phyloP scores from a whole-genome alignment of 2,329 filamentous ascomycete species.

The Allantophomopsis cytisporea region DNA sequence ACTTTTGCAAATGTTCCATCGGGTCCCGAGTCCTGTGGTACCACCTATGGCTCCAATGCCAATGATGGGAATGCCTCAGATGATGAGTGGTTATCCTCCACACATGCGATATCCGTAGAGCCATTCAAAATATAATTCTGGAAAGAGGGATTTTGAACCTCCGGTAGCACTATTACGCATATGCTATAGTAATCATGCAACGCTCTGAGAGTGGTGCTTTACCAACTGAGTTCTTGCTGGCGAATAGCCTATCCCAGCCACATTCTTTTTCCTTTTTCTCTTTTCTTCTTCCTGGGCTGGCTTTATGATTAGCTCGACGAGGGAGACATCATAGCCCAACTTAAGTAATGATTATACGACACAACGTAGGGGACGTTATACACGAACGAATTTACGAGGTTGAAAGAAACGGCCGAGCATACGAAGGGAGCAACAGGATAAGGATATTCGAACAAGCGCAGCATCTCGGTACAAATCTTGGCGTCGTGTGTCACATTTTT shows the following conservation, averaged over 20 bases:
- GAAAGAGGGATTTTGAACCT: too few species aligned
- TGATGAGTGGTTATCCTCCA: constrained; percentile 4
- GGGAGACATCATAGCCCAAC: neutral
- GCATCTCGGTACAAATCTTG: too few species aligned
- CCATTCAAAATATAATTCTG: neutral
- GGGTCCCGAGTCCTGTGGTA: constrained; percentile 17
- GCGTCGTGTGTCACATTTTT: too few species aligned
- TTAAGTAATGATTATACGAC: neutral
- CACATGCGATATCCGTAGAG: constrained; percentile 6
- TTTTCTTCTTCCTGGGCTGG: too few species aligned
- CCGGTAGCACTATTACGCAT: neutral
- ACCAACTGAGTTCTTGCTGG: too few species aligned
- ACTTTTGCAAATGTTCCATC: constrained; percentile 68
- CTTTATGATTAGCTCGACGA: too few species aligned
- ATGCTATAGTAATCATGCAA: neutral
- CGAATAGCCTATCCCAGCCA: too few species aligned
- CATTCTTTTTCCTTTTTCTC: too few species aligned
- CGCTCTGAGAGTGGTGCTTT: too few species aligned
- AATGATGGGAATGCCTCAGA: constrained; percentile 6
- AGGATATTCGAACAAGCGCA: too few species aligned
- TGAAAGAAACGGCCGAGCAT: too few species aligned
- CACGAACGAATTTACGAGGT: neutral
- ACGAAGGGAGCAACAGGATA: too few species aligned
- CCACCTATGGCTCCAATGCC: constrained; percentile 7
- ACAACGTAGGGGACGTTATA: neutral